Conservation (phyloP, 306 rosid species). For the Luffa acutangula region DNA sequence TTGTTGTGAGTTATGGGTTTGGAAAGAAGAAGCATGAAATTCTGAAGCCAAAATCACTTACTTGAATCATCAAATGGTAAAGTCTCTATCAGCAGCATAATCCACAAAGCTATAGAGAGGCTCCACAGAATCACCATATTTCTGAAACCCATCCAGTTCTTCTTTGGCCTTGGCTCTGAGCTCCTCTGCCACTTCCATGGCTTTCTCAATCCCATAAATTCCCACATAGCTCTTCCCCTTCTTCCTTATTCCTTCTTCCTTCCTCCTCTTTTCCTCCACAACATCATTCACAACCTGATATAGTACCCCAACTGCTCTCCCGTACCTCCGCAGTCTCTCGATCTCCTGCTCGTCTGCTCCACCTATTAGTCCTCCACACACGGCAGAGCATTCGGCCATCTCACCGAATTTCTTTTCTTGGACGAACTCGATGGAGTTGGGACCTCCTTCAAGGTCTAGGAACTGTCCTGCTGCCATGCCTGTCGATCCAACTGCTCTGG, state of each 20-base stretch:
- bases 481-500: slow-evolving; percentile 69
- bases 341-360: slow-evolving; percentile 67
- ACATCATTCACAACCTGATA: slow-evolving; percentile 66
- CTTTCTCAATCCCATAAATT: slow-evolving; percentile 62
- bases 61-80: slow-evolving; percentile 33
- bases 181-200: slow-evolving; percentile 59
- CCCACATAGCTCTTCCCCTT: slow-evolving; percentile 55
- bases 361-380: slow-evolving; percentile 73
- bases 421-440: slow-evolving; percentile 49
- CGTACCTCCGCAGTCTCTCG: slow-evolving; percentile 69
- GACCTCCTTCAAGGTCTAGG: slow-evolving; percentile 65
- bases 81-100: slow-evolving; percentile 70
- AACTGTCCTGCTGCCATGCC: slow-evolving; percentile 98
- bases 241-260: slow-evolving; percentile 21
- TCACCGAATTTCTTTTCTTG: slow-evolving; percentile 87
- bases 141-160: slow-evolving; percentile 70
- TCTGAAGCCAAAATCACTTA: slow-evolving; percentile 3
- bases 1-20: neutral
- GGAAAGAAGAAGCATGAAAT: neutral
- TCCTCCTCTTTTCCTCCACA: slow-evolving; percentile 31
- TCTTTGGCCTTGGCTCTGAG: slow-evolving; percentile 55
- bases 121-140: slow-evolving; percentile 49
- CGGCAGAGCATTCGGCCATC: slow-evolving; percentile 87
- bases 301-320: slow-evolving; percentile 76
- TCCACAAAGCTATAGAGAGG: slow-evolving; percentile 89